Evolutionary conservation across 2,329 filamentous ascomycete genomes (phyloP).

Genomic region (Colletotrichum sp.): DNA sequence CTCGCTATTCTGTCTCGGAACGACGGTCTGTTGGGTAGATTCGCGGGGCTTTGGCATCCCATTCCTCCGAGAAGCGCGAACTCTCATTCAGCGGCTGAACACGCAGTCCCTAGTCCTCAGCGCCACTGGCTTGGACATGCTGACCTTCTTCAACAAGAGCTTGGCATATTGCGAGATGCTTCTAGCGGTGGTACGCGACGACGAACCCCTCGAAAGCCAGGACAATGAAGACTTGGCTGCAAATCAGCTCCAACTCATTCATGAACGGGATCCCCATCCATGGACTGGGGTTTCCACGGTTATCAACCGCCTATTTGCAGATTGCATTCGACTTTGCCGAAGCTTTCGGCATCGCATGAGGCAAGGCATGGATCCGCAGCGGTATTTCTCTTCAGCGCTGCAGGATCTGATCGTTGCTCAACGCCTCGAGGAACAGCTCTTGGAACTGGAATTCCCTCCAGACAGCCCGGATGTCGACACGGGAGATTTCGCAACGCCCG

Average conservation of each 20-base stretch:
- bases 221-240: background rate
- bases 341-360: conserved; percentile 32
- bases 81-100: conserved; percentile 30
- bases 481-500: conserved; percentile 29
- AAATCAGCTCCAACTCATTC: background rate
- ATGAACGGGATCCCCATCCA: conserved; percentile 31
- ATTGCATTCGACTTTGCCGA: conserved; percentile 39
- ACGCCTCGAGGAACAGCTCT: conserved; percentile 36
- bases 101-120: conserved; percentile 17
- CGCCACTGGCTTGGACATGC: conserved; percentile 28
- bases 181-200: conserved; percentile 39
- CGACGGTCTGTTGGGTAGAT: conserved; percentile 45
- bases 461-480: conserved; percentile 28
- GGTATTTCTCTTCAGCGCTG: conserved; percentile 28
- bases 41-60: conserved; percentile 34
- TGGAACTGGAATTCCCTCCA: conserved; percentile 32
- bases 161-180: conserved; percentile 45
- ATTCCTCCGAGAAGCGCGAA: conserved; percentile 34
- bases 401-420: conserved; percentile 37
- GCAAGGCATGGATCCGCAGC: conserved; percentile 25
- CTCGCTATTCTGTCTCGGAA: conserved; percentile 43
- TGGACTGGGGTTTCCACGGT: conserved; percentile 42
- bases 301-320: conserved; percentile 35
- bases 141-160: conserved; percentile 43
- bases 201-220: conserved; percentile 22